Evolutionary conservation across 257 asterid species (phyloP).

Genomic region (Paraleonurus japonicus): DNA sequence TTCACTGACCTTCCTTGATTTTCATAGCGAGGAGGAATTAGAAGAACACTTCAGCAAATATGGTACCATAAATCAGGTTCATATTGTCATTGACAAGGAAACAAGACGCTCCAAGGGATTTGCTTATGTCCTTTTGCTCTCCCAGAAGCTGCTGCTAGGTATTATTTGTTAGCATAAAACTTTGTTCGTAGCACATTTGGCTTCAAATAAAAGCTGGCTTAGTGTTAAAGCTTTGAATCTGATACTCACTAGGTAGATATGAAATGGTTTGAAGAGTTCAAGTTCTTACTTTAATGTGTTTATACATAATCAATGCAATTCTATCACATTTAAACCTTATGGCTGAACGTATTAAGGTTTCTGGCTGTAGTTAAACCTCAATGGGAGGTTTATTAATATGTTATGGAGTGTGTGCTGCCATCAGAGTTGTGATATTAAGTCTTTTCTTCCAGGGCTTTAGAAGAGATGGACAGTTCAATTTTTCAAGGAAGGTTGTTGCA

Average conservation of each 20-base stretch:
- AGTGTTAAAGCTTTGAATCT: neutral
- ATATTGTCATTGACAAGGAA: conserved; percentile 85
- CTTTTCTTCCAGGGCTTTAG: conserved; percentile 61
- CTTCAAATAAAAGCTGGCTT: neutral
- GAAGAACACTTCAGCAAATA: conserved; percentile 65
- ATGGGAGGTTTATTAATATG: neutral
- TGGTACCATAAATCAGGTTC: conserved; percentile 71
- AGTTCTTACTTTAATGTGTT: neutral
- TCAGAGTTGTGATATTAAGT: neutral
- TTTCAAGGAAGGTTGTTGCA: conserved; percentile 96
- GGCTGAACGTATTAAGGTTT: neutral
- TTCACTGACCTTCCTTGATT: conserved; percentile 17
- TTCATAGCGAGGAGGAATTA: conserved; percentile 78
- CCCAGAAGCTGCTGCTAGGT: conserved; percentile 94
- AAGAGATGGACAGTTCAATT: conserved; percentile 71
- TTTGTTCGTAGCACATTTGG: conserved; percentile 3
- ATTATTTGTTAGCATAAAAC: conserved; percentile 23
- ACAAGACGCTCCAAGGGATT: conserved; percentile 86
- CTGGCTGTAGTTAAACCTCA: neutral
- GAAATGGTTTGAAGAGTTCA: conserved; percentile 5
- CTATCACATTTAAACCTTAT: neutral
- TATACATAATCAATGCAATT: conserved; percentile 1
- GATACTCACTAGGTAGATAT: conserved; percentile 13
- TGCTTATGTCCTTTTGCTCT: conserved; percentile 68
- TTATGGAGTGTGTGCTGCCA: neutral